phyloP scores from a whole-genome alignment of 192 early-diverging fungal species.

The Podila verticillata region DNA sequence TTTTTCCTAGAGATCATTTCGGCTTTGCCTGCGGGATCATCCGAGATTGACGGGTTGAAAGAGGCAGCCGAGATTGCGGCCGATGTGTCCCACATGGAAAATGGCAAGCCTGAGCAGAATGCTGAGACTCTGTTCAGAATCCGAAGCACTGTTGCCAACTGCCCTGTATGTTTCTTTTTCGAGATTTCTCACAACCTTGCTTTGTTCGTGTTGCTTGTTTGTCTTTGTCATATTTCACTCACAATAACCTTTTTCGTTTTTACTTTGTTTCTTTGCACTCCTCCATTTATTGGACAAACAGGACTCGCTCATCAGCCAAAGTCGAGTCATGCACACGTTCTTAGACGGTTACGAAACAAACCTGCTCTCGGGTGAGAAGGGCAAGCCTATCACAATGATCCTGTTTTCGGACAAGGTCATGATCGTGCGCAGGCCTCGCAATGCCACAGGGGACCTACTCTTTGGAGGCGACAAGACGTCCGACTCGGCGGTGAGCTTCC shows the following conservation, averaged over 20 bases:
- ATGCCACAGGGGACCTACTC: slow-evolving; percentile 3
- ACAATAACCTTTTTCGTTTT: too few relatives aligned
- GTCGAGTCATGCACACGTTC: slow-evolving; percentile 1
- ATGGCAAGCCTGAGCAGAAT: slow-evolving; percentile 19
- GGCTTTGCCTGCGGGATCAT: slow-evolving; percentile 10
- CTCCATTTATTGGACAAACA: background rate
- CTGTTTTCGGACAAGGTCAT: slow-evolving; percentile 45
- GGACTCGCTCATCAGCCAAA: slow-evolving; percentile 33
- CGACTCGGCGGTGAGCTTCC: background rate
- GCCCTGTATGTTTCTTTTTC: slow-evolving; percentile 3
- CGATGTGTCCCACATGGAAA: slow-evolving; percentile 28
- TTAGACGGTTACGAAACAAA: slow-evolving; percentile 34
- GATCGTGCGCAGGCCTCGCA: slow-evolving; percentile 25
- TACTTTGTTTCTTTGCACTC: background rate
- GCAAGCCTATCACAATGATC: slow-evolving; percentile 26
- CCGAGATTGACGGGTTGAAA: slow-evolving; percentile 13
- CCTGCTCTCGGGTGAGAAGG: slow-evolving; percentile 26
- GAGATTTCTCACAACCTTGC: background rate
- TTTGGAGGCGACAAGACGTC: slow-evolving; percentile 8
- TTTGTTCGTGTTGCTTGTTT: too few relatives aligned
- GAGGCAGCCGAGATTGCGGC: slow-evolving; percentile 31
- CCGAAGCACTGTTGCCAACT: slow-evolving; percentile 19
- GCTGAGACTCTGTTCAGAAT: slow-evolving; percentile 31
- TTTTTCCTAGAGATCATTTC: slow-evolving; percentile 10
- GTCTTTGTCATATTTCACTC: too few relatives aligned